phyloP scores from a whole-genome alignment of 176 grass and related monocot genomes.

The Oropetium thomaeum region DNA sequence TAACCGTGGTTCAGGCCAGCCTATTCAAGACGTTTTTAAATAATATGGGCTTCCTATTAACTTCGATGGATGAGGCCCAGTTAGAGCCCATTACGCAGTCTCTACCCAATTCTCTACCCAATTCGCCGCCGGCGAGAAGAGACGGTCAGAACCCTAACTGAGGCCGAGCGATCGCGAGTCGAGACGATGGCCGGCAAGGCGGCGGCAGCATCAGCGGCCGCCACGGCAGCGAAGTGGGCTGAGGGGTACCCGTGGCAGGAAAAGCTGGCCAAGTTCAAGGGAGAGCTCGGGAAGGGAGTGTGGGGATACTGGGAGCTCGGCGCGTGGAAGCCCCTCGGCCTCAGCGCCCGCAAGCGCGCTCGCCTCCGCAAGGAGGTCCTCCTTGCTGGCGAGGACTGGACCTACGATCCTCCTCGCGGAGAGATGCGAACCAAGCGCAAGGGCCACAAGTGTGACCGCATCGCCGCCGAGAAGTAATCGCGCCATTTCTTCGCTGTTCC shows the following conservation, averaged over 20 bases:
- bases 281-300: constrained; percentile 58
- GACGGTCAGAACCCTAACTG: constrained; percentile 13
- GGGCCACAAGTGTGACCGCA: constrained; percentile 55
- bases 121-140: not conserved
- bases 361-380: constrained; percentile 88
- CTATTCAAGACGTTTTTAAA: too few species aligned
- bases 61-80: not conserved
- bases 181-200: constrained; percentile 48
- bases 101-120: not conserved
- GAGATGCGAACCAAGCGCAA: constrained; percentile 64
- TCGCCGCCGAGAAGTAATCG: constrained; percentile 51
- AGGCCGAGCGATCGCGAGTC: not conserved
- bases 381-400: constrained; percentile 55
- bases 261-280: constrained; percentile 61
- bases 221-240: constrained; percentile 34
- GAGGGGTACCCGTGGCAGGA: constrained; percentile 61
- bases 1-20: too few species aligned
- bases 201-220: constrained; percentile 31
- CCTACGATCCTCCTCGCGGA: constrained; percentile 41
- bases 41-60: too few species aligned
- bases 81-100: not conserved
- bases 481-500: not conserved
- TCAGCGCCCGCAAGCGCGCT: constrained; percentile 70
- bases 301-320: constrained; percentile 96
- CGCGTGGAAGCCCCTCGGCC: constrained; percentile 77